These are phyloP conservation scores for Calamus simplicifolius DNA, from an alignment of 176 grass and related monocot species.

Conservation along the genomic window DNA sequence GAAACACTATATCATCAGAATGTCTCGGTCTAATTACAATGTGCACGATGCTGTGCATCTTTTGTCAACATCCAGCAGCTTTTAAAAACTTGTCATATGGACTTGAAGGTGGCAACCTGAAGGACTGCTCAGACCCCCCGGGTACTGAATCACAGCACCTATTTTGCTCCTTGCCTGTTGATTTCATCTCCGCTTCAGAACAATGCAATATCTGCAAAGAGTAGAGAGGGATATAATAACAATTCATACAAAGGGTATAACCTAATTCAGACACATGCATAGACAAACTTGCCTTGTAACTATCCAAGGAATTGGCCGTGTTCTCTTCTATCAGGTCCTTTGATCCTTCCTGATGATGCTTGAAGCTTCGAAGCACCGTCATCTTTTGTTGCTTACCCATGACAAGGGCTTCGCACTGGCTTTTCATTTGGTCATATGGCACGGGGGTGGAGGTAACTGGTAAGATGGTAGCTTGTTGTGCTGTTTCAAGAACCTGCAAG, in stretches of 20 bases:
- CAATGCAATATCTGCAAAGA: conserved; percentile 42
- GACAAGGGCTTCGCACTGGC: conserved; percentile 86
- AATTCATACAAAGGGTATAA: not conserved
- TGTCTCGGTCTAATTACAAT: too few species aligned
- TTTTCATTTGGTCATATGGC: conserved; percentile 93
- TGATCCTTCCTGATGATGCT: conserved; percentile 44
- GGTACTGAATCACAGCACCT: conserved; percentile 44
- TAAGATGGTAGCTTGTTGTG: conserved; percentile 50
- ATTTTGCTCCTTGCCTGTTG: conserved; percentile 34
- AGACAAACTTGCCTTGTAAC: conserved; percentile 38
- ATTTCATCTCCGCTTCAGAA: conserved; percentile 23
- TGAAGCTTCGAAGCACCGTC: conserved; percentile 87
- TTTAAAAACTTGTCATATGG: conserved; percentile 95
- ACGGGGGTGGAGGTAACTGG: conserved; percentile 46
- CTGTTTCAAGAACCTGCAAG: conserved; percentile 71
- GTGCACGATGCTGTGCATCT: too few species aligned
- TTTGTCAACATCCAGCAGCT: conserved; percentile 70
- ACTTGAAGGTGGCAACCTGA: conserved; percentile 79
- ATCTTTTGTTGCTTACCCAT: conserved; percentile 89
- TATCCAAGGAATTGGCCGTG: conserved; percentile 10
- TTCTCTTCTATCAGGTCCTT: conserved; percentile 28
- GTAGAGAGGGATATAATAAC: not conserved
- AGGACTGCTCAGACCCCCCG: conserved; percentile 58
- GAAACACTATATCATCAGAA: too few species aligned
- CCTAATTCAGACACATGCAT: not conserved